These are phyloP conservation scores for Rhizopogon vulgaris DNA, from an alignment of 768 basidiomycete species.

Conservation along the genomic window DNA sequence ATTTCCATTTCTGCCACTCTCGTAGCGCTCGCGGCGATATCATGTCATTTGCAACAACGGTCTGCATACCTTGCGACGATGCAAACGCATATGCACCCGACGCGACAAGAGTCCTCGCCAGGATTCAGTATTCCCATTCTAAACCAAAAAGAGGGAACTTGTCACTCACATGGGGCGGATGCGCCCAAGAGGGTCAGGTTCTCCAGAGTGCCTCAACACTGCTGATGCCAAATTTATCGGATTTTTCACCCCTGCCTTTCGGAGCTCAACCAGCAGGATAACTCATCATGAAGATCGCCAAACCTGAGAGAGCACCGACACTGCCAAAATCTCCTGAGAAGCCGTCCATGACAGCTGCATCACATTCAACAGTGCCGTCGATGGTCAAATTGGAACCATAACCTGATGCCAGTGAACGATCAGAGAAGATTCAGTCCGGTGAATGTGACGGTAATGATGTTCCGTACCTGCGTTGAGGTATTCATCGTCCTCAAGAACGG, in stretches of 20 bases:
- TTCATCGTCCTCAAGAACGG: constrained; percentile 58
- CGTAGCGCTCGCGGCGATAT: constrained; percentile 40
- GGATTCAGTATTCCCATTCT: not conserved
- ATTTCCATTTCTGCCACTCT: constrained; percentile 62
- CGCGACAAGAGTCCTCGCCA: constrained; percentile 50
- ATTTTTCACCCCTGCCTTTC: constrained; percentile 52
- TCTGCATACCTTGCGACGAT: constrained; percentile 17
- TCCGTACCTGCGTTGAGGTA: constrained; percentile 62
- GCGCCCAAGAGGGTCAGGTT: constrained; percentile 49
- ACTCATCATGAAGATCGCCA: not conserved
- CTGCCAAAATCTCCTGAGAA: constrained; percentile 53
- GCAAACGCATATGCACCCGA: constrained; percentile 60
- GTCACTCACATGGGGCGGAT: constrained; percentile 59
- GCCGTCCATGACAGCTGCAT: constrained; percentile 67
- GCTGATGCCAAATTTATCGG: constrained; percentile 58
- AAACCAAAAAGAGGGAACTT: not conserved
- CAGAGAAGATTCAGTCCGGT: not conserved
- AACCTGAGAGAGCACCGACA: constrained; percentile 69
- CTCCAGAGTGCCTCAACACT: constrained; percentile 48
- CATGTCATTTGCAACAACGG: constrained; percentile 39
- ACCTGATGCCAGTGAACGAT: constrained; percentile 32
- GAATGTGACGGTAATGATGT: not conserved
- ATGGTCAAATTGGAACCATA: constrained; percentile 75
- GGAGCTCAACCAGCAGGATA: not conserved
- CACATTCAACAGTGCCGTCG: constrained; percentile 75